Conservation (phyloP, 2,329 filamentous ascomycete genomes). For the Cryoendolithus antarcticus region DNA sequence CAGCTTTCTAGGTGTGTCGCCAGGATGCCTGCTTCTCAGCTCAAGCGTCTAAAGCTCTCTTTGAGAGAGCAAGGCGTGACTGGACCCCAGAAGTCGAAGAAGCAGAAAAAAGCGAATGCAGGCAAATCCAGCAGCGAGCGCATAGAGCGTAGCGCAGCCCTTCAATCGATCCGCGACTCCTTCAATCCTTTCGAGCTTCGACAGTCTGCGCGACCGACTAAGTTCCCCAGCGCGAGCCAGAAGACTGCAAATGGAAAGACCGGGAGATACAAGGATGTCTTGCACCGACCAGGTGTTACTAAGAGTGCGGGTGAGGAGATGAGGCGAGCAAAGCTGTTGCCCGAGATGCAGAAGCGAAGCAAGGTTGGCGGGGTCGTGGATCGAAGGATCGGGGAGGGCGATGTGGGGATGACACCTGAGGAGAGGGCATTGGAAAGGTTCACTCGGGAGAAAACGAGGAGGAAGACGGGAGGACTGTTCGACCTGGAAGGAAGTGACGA, state of each 20-base stretch:
- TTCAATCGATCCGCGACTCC: constrained; percentile 79
- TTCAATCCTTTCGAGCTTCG: constrained; percentile 98
- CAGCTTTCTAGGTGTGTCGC: no score
- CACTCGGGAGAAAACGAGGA: constrained; percentile 70
- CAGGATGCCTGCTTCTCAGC: constrained; percentile 82
- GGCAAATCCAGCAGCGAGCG: constrained; percentile 61
- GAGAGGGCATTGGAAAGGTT: constrained; percentile 87
- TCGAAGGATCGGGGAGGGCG: constrained; percentile 88
- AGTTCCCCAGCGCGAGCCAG: constrained; percentile 55
- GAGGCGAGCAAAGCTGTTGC: constrained; percentile 71
- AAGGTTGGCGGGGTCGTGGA: constrained; percentile 90
- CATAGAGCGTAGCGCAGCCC: constrained; percentile 60
- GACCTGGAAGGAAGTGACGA: constrained; percentile 78
- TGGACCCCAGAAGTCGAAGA: constrained; percentile 88
- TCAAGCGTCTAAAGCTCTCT: constrained; percentile 89
- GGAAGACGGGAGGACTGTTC: constrained; percentile 71
- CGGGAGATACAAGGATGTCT: constrained; percentile 41
- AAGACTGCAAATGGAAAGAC: constrained; percentile 28
- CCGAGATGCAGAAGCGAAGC: constrained; percentile 78
- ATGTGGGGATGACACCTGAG: constrained; percentile 85
- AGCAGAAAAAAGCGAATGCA: constrained; percentile 60
- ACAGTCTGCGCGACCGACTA: constrained; percentile 57
- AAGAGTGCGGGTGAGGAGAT: constrained; percentile 80
- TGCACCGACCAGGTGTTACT: constrained; percentile 68
- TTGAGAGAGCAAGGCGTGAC: constrained; percentile 80